Evolutionary conservation across 768 basidiomycete genomes (phyloP).

Genomic region (Trametes elegans): DNA sequence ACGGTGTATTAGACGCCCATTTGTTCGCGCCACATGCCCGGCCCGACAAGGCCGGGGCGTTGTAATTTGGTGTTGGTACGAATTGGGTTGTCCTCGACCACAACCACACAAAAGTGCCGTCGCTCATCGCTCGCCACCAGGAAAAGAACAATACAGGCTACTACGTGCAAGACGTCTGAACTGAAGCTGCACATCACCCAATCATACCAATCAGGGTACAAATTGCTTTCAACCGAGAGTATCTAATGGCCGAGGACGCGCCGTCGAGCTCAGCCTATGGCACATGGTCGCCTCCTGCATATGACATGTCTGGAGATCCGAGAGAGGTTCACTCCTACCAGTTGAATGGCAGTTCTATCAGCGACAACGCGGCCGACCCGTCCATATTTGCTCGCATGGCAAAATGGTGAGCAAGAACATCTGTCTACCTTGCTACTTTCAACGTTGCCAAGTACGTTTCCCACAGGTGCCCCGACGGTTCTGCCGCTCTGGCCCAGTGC

Average conservation of each 20-base stretch:
- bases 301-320: constrained; percentile 4
- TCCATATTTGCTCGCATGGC: constrained; percentile 47
- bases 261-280: background rate
- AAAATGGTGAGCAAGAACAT: constrained; percentile 45
- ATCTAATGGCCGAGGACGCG: background rate
- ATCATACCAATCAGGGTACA: too few species aligned
- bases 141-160: too few species aligned
- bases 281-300: constrained; percentile 12
- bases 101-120: too few species aligned
- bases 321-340: background rate
- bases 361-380: background rate
- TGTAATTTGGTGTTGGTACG: too few species aligned
- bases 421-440: background rate
- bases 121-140: too few species aligned
- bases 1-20: constrained; percentile 3
- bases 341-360: background rate
- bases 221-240: too few species aligned
- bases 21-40: constrained; percentile 1
- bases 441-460: background rate
- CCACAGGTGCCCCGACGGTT: constrained; percentile 74
- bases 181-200: too few species aligned
- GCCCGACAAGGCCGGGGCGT: too few species aligned
- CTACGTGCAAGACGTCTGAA: too few species aligned
- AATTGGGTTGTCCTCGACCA: too few species aligned
- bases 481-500: constrained; percentile 60